Evolutionary conservation across 2,329 filamentous ascomycete genomes (phyloP).

Genomic region (Xylaria sp.): DNA sequence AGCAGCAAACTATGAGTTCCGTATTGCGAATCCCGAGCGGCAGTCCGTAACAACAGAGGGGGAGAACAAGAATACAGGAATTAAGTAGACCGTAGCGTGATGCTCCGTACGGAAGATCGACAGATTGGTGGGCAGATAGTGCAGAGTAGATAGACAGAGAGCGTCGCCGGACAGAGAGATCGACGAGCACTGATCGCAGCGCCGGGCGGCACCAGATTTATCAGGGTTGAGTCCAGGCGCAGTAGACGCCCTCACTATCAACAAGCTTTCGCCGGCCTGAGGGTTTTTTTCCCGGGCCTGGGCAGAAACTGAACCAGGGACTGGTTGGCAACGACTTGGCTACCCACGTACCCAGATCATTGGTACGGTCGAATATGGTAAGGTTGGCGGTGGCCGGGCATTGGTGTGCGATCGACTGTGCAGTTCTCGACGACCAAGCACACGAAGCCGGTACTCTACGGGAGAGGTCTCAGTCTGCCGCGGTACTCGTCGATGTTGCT

Average conservation of each 20-base stretch:
- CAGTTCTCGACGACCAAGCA: constrained; percentile 5
- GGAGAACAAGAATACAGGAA: background rate
- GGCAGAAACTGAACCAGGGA: constrained; percentile 9
- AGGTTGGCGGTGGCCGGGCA: constrained; percentile 1
- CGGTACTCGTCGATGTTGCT: constrained; percentile 6
- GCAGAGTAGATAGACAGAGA: background rate
- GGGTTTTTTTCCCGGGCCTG: background rate
- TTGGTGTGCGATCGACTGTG: constrained; percentile 10
- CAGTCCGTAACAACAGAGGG: background rate
- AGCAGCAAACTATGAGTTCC: too few species aligned
- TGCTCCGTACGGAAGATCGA: background rate
- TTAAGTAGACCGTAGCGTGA: too few species aligned
- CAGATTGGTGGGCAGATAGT: background rate
- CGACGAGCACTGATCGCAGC: constrained; percentile 6
- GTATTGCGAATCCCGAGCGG: too few species aligned
- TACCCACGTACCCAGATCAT: constrained; percentile 11
- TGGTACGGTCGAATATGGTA: constrained; percentile 9
- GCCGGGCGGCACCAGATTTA: constrained; percentile 17
- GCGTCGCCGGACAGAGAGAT: constrained; percentile 1
- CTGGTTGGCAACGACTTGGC: constrained; percentile 10
- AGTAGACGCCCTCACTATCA: constrained; percentile 5
- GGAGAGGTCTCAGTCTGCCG: constrained; percentile 12
- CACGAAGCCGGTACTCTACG: constrained; percentile 8
- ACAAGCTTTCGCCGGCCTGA: constrained; percentile 14
- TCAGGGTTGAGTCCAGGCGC: constrained; percentile 14